Evolutionary conservation across 352 stramenopile species (phyloP).

Genomic region (Pythium aquatile): DNA sequence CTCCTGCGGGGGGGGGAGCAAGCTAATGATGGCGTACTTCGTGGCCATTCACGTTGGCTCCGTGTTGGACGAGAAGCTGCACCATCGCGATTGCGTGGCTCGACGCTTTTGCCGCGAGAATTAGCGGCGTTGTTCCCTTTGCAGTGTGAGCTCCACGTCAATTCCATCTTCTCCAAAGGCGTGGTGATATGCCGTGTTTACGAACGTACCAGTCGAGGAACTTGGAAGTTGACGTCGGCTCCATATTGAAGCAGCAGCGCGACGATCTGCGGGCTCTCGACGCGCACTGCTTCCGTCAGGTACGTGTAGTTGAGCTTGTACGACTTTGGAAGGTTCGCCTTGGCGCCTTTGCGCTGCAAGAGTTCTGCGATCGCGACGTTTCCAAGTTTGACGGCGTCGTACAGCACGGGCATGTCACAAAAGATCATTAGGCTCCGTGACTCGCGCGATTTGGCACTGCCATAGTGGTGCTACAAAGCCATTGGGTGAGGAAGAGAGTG

Average conservation of each 20-base stretch:
- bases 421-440: background rate
- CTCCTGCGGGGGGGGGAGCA: no score
- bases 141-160: no score
- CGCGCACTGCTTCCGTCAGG: background rate
- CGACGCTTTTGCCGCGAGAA: background rate
- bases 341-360: background rate
- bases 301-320: slow-evolving; percentile 2
- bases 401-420: background rate
- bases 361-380: background rate
- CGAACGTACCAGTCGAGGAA: background rate
- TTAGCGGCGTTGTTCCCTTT: background rate
- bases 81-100: background rate
- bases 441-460: background rate
- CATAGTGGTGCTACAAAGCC: background rate
- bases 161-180: no score
- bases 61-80: background rate
- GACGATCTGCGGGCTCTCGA: background rate
- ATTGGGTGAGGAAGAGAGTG: no score
- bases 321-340: background rate
- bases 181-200: no score
- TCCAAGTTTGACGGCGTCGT: background rate
- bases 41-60: background rate
- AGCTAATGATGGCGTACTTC: background rate
- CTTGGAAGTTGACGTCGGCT: background rate
- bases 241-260: background rate